These are phyloP conservation scores for Ajuga chamaepitys DNA, from an alignment of 257 asterid species.

Conservation along the genomic window DNA sequence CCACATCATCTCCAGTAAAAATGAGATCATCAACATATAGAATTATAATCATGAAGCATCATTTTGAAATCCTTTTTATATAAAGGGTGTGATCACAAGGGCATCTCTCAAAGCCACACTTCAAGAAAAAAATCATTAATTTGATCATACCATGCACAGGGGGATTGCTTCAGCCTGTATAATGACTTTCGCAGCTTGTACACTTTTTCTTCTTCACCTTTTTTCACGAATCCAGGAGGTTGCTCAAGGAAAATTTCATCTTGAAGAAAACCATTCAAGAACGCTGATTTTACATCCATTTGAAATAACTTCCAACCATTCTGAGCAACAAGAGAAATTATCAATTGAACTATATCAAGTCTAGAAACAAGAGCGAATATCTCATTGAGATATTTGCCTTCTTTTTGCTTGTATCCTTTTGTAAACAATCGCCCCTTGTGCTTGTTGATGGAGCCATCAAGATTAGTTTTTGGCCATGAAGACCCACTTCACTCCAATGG, in stretches of 20 bases:
- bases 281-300: neutral
- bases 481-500: no score
- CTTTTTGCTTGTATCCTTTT: no score
- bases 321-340: no score
- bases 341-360: no score
- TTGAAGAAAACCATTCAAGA: neutral
- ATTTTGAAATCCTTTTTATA: neutral
- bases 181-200: neutral
- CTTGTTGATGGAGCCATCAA: neutral
- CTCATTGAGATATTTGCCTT: no score
- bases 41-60: slow-evolving; percentile 1
- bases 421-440: no score
- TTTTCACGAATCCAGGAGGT: neutral
- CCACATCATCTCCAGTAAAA: neutral
- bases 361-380: no score
- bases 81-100: slow-evolving; percentile 3
- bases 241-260: slow-evolving; percentile 7
- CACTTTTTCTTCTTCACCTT: no score
- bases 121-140: neutral
- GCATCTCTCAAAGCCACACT: neutral
- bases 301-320: no score
- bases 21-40: no score
- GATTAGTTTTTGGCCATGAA: neutral
- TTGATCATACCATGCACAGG: neutral
- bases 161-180: neutral